Percentiles rank a stretch among this genome's conserved stretches.
These are phyloP conservation scores for Trichophyton verrucosum DNA, from an alignment of 2,329 filamentous ascomycete genomes.

Conservation along the genomic window DNA sequence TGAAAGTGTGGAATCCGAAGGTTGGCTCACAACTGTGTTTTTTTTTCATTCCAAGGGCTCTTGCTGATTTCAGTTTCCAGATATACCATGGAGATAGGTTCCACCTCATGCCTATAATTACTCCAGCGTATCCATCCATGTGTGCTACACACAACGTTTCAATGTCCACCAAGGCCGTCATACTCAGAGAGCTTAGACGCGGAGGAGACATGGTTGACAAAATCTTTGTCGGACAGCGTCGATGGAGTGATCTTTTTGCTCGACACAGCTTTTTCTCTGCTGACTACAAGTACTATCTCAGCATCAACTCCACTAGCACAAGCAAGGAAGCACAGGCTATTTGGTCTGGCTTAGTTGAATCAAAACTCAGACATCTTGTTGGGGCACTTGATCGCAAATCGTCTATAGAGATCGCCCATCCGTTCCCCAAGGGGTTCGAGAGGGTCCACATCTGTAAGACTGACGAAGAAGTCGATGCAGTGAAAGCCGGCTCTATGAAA, in stretches of 20 bases:
- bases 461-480: constrained; percentile 49
- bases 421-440: constrained; percentile 88
- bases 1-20: constrained; percentile 89
- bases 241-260: constrained; percentile 78
- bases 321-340: constrained; percentile 72
- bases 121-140: constrained; percentile 94
- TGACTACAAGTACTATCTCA: constrained; percentile 92
- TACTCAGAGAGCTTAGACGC: constrained; percentile 68
- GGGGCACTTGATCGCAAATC: constrained; percentile 67
- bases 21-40: constrained; percentile 33
- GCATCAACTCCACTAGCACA: constrained; percentile 68
- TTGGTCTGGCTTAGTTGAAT: constrained; percentile 89
- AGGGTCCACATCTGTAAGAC: constrained; percentile 58
- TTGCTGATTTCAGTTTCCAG: constrained; percentile 25
- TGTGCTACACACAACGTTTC: constrained; percentile 93
- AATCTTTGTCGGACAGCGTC: constrained; percentile 62
- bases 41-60: not conserved
- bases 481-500: constrained; percentile 49
- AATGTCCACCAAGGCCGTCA: constrained; percentile 69
- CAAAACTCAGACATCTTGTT: constrained; percentile 78
- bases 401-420: constrained; percentile 71
- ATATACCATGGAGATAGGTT: constrained; percentile 68
- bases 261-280: constrained; percentile 89
- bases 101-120: constrained; percentile 97
- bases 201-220: constrained; percentile 65